phyloP scores from a whole-genome alignment of 2,329 filamentous ascomycete genomes.

The Cordyceps militaris region DNA sequence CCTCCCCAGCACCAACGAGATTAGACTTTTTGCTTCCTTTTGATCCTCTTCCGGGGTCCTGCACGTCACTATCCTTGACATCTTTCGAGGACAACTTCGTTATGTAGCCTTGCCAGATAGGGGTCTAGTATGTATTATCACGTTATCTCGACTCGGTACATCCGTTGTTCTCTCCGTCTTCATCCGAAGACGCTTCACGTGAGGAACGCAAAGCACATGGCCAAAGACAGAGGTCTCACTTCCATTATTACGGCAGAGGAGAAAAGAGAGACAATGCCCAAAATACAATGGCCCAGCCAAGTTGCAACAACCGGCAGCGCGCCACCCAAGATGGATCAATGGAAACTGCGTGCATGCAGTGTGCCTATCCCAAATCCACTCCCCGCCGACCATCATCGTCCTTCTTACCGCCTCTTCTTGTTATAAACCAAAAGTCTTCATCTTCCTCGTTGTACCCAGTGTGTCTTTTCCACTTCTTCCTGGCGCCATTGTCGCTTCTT shows the following conservation, averaged over 20 bases:
- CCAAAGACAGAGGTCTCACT: not conserved
- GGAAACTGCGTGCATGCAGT: not conserved
- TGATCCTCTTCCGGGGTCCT: not conserved
- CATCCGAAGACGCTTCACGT: not conserved
- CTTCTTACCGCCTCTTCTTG: slow-evolving; percentile 3
- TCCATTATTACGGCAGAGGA: not conserved
- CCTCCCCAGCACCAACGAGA: not conserved
- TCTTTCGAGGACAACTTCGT: not conserved
- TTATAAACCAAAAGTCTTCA: no score
- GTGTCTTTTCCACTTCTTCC: no score
- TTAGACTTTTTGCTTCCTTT: not conserved
- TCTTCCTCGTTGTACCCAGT: not conserved
- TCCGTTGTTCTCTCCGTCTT: not conserved
- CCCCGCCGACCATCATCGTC: not conserved
- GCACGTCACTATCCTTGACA: not conserved
- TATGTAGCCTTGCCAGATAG: not conserved
- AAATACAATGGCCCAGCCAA: not conserved
- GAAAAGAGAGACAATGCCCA: not conserved
- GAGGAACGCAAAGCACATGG: not conserved
- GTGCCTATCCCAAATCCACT: slow-evolving; percentile 7
- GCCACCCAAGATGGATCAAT: not conserved
- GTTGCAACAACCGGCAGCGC: not conserved
- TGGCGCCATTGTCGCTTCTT: not conserved
- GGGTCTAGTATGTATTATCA: not conserved
- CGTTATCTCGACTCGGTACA: not conserved